Base-by-base conservation (phyloP, 129 eudicot species). In the Gnaphalium uliginosum region DNA sequence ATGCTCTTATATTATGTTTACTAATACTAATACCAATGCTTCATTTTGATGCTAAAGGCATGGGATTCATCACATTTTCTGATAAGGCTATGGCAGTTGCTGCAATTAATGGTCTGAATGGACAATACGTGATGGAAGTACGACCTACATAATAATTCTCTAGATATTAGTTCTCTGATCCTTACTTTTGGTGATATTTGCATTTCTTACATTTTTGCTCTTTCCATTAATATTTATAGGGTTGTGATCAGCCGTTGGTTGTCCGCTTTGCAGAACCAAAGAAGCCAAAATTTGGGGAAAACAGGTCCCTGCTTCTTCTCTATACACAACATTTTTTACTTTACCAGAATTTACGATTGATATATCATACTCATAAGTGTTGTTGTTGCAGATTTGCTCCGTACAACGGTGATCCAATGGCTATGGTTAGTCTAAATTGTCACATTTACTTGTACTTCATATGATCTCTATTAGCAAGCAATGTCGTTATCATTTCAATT, bases 221-320 rank as follows among this genome's bases (percentile, higher is more conserved):
- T 68, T 35, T 73, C 43, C 33, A 39, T 71, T 59, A 60, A 69
- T 15, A 33, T 53, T 35, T 37, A 11, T 71, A 94, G 99, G 99
- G 96, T 66, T 94, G 99, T 73, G 89, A 90, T 66, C 88, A 82
- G 56, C 96, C 97, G 8, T 75, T 94, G 86, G 23, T 83, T 79
- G 93, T 94, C 70, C 92, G 94, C 24, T 91, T 87, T 84, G 97
- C 99, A 23, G 96, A 84, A 27, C 99, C 97, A 50, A 94, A 87
- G 91, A 94, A 84, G 80, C 97, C 99, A 24, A 90, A 75, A 86
- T n/a, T 41, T 24, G 89, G 84, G 81, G 97, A 87, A 32, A 35
- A 86, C 73, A 91, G 97, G 99, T 93, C 32, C 76, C 27, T n/a
- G 21, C 48, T 15, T 30, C 74, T 30, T 78, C 64, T 48, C 66